Percentiles rank a stretch among this genome's conserved stretches.
Evolutionary conservation across 2,329 filamentous ascomycete species (phyloP).

Genomic region (Ophiostoma sp.): DNA sequence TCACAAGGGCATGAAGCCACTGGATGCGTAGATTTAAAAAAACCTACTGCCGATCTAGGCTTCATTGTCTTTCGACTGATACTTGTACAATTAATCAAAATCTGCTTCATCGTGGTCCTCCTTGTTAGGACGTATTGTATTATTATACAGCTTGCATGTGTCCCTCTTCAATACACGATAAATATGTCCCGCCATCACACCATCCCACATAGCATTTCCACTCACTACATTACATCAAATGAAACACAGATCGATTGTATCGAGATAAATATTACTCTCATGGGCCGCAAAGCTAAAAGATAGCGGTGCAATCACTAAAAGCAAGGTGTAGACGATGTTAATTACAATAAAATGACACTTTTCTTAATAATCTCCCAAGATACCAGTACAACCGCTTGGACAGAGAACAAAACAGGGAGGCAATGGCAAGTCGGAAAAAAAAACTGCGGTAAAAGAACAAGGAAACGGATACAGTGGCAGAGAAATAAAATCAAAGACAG

Average conservation of each 20-base stretch:
- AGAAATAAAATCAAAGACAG: not conserved
- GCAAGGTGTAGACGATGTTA: not conserved
- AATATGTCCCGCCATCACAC: too few species aligned
- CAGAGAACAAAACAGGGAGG: not conserved
- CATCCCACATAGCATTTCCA: too few species aligned
- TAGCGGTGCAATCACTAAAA: too few species aligned
- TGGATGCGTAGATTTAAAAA: conserved; percentile 29
- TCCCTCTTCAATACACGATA: too few species aligned
- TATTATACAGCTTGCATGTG: too few species aligned
- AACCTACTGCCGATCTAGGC: not conserved
- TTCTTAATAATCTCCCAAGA: conserved; percentile 9
- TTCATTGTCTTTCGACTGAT: not conserved
- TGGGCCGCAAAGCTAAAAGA: not conserved
- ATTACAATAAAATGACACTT: conserved; percentile 14
- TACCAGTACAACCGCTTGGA: not conserved
- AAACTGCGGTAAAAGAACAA: not conserved
- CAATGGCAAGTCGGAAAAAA: not conserved
- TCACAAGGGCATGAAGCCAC: conserved; percentile 89
- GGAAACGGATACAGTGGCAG: not conserved
- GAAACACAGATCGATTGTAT: too few species aligned
- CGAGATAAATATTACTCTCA: too few species aligned
- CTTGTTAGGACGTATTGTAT: too few species aligned
- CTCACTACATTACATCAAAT: too few species aligned
- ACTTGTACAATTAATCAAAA: not conserved
- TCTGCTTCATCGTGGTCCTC: not conserved